A percentile compares a stretch with the other conserved stretches of the same genome.
Conservation (phyloP, 2,329 filamentous ascomycete species). For the Nothophaeocryptopus gaeumannii region DNA sequence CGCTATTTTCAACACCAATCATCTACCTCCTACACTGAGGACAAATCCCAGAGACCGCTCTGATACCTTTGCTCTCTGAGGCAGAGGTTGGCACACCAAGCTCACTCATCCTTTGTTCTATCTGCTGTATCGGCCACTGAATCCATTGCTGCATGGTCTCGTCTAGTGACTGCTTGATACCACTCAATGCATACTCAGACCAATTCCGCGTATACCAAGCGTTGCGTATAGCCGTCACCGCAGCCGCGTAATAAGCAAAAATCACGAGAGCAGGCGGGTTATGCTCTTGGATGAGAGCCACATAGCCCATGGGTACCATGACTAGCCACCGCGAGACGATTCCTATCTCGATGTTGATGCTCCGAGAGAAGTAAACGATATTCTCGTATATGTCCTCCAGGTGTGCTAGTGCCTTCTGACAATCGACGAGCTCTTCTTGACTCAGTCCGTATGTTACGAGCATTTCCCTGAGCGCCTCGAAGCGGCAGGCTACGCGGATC, state of each 20-base stretch:
- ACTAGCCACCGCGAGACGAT: not conserved
- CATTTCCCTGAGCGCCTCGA: not conserved
- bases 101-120: not conserved
- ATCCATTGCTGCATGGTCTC: not conserved
- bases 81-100: not conserved
- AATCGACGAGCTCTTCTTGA: not conserved
- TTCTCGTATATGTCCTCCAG: not conserved
- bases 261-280: not conserved
- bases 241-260: not conserved
- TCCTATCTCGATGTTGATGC: not conserved
- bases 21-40: no score
- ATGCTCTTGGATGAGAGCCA: not conserved
- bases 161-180: not conserved
- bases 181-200: not conserved
- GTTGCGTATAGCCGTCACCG: not conserved
- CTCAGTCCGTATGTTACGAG: not conserved
- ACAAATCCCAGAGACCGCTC: no score
- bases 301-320: not conserved
- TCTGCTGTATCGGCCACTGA: not conserved
- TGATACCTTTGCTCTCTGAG: no score
- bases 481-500: not conserved
- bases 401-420: not conserved
- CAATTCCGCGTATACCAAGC: constrained; percentile 1
- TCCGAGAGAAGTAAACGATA: not conserved
- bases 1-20: no score